Evolutionary conservation across 2,329 filamentous ascomycete species (phyloP).

Genomic region (Rutstroemia sp.): DNA sequence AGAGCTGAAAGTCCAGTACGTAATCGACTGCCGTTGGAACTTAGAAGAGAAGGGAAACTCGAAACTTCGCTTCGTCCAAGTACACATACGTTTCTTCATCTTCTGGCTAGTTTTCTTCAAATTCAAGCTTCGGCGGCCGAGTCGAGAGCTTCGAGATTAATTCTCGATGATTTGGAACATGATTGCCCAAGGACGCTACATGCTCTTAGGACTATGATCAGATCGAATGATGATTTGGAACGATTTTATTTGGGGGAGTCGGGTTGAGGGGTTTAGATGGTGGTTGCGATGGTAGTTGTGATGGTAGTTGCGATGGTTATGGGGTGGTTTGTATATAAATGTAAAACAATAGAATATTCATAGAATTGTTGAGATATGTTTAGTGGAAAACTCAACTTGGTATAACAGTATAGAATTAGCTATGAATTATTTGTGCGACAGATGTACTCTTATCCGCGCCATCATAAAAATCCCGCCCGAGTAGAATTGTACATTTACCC

Average conservation of each 20-base stretch:
- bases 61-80: slow-evolving; percentile 23
- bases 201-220: slow-evolving; percentile 26
- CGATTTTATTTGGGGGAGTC: slow-evolving; percentile 11
- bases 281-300: not conserved
- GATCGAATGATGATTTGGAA: slow-evolving; percentile 22
- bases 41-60: slow-evolving; percentile 19
- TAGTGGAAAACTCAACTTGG: too few relatives aligned
- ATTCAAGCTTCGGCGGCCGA: slow-evolving; percentile 24
- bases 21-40: slow-evolving; percentile 22
- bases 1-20: slow-evolving; percentile 17
- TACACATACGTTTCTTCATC: slow-evolving; percentile 24
- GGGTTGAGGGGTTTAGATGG: not conserved
- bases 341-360: too few relatives aligned
- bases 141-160: slow-evolving; percentile 16
- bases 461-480: too few relatives aligned
- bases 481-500: too few relatives aligned
- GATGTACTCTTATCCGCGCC: too few relatives aligned
- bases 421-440: too few relatives aligned
- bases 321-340: not conserved
- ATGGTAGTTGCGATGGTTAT: not conserved
- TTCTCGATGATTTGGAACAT: slow-evolving; percentile 22
- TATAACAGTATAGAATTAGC: too few relatives aligned
- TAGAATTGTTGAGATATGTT: too few relatives aligned
- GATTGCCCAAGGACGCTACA: slow-evolving; percentile 26
- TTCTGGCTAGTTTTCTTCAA: slow-evolving; percentile 24